Base-by-base conservation (phyloP, 352 stramenopile species). In the Phytopythium ostracodes region DNA sequence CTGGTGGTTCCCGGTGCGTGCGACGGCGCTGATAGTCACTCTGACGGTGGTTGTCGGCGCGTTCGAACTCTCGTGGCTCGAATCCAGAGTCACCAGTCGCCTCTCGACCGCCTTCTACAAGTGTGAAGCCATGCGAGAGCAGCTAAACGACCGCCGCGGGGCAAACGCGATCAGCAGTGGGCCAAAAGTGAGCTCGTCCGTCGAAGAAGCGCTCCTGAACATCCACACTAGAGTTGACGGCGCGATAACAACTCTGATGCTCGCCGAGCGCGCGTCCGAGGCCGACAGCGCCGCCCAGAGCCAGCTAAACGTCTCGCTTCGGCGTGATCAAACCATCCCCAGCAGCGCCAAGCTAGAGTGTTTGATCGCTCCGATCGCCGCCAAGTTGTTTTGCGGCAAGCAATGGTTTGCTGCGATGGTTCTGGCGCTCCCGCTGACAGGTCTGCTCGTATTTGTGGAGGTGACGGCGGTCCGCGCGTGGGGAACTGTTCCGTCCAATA, bases 161-260 rank as follows among this genome's bases (percentile, higher is more conserved):
- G 51, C 18, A n/a, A 20, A 42, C 29, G 24, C 1, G 33, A 2
- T 33, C 9, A 4, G 9, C 15, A 12, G 29, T 33, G 35, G 7
- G 35, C 11, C 2, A 3, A 59, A 44, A 5, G 15, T 10, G n/a
- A 17, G n/a, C 53, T 59, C 53, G 4, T 15, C 31, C n/a, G 20
- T 59, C 33, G 53, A 59, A n/a, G 35, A 49, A 15, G 53, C 53
- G 33, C 31, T 59, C 11, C 53, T 49, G 8, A 59, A 59, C 35
- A 59, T 59, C 53, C 53, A 46, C 35, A n/a, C 53, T 2, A 35
- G 53, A 11, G 22, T 33, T n/a, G 35, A 31, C 22, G 33, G 35
- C n/a, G 18, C 31, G 0, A 43, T 22, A 29, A 29, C 51, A 20
- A 56, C 51, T 11, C 53, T 35, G 3, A 47, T 47, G 53, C 53